Evolutionary conservation across 345 rosid species (phyloP).

Genomic region (Theobroma cacao): DNA sequence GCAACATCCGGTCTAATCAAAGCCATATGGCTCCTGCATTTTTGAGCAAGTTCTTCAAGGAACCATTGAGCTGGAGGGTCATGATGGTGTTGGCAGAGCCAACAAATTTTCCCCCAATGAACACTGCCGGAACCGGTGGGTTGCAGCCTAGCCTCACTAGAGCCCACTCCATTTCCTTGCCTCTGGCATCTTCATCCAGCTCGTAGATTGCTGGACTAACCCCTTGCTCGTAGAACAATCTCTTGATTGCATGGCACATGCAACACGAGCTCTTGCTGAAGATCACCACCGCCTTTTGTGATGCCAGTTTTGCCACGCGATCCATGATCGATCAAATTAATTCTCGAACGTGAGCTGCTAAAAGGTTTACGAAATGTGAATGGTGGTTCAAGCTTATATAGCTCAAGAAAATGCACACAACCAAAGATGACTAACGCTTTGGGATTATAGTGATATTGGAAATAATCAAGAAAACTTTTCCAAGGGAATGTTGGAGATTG

Average conservation of each 20-base stretch:
- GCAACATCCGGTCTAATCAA: slow-evolving; percentile 15
- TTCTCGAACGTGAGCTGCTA: neutral
- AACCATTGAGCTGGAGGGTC: slow-evolving; percentile 88
- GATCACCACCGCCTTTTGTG: slow-evolving; percentile 95
- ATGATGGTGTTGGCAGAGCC: slow-evolving; percentile 82
- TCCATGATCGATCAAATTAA: slow-evolving; percentile 47
- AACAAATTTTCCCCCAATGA: slow-evolving; percentile 83
- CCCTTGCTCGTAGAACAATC: slow-evolving; percentile 85
- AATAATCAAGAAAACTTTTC: neutral
- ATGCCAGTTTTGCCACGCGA: slow-evolving; percentile 61
- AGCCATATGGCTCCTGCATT: slow-evolving; percentile 93
- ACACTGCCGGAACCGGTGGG: slow-evolving; percentile 78
- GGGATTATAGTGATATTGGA: too few species aligned
- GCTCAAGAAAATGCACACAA: too few species aligned
- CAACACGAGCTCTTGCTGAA: slow-evolving; percentile 94
- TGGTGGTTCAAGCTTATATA: neutral
- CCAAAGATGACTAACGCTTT: too few species aligned
- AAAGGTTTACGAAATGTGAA: neutral
- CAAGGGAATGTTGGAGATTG: neutral
- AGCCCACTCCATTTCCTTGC: slow-evolving; percentile 79
- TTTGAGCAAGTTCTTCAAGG: slow-evolving; percentile 74
- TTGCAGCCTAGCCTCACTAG: slow-evolving; percentile 71
- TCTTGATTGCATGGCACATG: slow-evolving; percentile 90
- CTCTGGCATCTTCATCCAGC: slow-evolving; percentile 69
- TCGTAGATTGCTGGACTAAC: slow-evolving; percentile 80